phyloP scores from a whole-genome alignment of 2,329 filamentous ascomycete genomes.

The Clonostachys rhizophaga region DNA sequence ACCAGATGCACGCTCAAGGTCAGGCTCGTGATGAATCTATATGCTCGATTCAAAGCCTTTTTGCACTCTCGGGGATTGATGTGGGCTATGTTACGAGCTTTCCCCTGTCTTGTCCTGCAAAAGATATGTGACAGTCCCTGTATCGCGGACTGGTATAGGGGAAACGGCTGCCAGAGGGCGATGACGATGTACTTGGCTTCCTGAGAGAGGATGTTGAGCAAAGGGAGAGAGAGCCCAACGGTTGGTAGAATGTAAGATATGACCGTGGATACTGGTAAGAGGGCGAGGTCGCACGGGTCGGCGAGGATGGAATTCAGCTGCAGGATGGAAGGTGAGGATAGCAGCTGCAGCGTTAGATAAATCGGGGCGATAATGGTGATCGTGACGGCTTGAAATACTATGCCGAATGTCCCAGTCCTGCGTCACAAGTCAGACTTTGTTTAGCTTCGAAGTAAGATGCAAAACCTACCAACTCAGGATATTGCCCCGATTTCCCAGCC shows the following conservation, averaged over 20 bases:
- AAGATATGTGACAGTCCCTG: not conserved
- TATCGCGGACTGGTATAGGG: constrained; percentile 1
- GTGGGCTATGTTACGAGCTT: not conserved
- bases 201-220: not conserved
- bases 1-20: not conserved
- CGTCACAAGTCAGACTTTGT: not conserved
- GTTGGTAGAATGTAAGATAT: constrained; percentile 2
- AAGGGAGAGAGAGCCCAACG: not conserved
- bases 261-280: constrained; percentile 1
- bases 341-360: constrained; percentile 2
- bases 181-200: not conserved
- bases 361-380: constrained; percentile 5
- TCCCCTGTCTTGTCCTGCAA: not conserved
- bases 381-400: constrained; percentile 3
- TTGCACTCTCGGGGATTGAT: not conserved
- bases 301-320: not conserved
- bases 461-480: constrained; percentile 3
- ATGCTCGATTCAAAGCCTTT: constrained; percentile 1
- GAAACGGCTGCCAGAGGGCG: constrained; percentile 6
- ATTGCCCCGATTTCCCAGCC: not conserved
- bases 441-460: not conserved
- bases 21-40: constrained; percentile 1
- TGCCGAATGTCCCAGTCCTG: constrained; percentile 4
- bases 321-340: not conserved
- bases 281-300: not conserved